These are phyloP conservation scores for Trypanosoma platydactyli DNA, from an alignment of 208 protist genomes.

Conservation along the genomic window DNA sequence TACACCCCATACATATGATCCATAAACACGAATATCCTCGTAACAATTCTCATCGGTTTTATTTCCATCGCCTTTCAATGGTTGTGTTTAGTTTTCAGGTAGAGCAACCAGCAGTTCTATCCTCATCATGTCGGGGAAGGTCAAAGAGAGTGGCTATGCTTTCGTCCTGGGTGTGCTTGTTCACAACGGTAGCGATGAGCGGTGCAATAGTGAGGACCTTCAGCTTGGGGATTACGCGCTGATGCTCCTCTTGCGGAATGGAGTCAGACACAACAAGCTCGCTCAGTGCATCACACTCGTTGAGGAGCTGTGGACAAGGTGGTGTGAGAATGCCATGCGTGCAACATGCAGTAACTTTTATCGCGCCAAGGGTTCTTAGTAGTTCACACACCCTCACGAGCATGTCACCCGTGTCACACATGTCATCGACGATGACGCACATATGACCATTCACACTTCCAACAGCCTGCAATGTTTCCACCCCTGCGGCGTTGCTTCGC, in stretches of 20 bases:
- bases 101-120: background rate
- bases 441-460: constrained; percentile 93
- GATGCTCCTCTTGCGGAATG: constrained; percentile 89
- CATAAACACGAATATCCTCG: no score
- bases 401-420: constrained; percentile 96
- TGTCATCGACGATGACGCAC: constrained; percentile 96
- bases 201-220: constrained; percentile 89
- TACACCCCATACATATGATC: no score
- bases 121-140: background rate
- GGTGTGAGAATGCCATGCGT: constrained; percentile 95
- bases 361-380: constrained; percentile 91
- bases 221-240: constrained; percentile 74
- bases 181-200: constrained; percentile 80
- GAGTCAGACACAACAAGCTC: constrained; percentile 93
- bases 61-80: background rate
- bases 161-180: constrained; percentile 67
- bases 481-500: constrained; percentile 78
- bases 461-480: constrained; percentile 91
- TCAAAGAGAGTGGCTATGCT: constrained; percentile 76
- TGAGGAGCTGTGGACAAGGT: constrained; percentile 85
- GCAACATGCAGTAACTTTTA: constrained; percentile 89
- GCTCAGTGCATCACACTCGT: constrained; percentile 79
- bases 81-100: background rate
- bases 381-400: constrained; percentile 92
- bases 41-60: no score